A percentile compares a stretch with the other conserved stretches of the same genome.
phyloP scores from a whole-genome alignment of 306 rosid species.

The Inga leiocalycina region DNA sequence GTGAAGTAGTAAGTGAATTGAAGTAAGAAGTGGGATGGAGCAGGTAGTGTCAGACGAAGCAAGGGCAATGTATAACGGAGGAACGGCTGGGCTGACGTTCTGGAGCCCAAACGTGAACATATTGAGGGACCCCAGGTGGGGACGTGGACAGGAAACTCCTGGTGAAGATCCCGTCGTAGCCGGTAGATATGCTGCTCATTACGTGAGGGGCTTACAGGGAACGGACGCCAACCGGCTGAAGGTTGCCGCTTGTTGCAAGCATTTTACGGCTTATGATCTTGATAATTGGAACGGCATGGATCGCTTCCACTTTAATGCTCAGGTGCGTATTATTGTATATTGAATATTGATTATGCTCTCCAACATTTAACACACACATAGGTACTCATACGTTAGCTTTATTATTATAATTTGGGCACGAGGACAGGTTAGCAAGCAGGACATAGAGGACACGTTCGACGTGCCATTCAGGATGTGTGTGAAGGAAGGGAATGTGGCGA shows the following conservation, averaged over 20 bases:
- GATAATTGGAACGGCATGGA: conserved; percentile 90
- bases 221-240: conserved; percentile 57
- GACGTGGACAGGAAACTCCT: conserved; percentile 92
- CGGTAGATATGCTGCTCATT: conserved; percentile 72
- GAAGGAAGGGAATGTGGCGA: conserved; percentile 80
- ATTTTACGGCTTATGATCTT: conserved; percentile 78
- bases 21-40: background rate
- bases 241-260: conserved; percentile 90
- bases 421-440: conserved; percentile 77
- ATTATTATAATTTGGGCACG: background rate
- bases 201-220: conserved; percentile 77
- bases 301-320: conserved; percentile 81
- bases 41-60: conserved; percentile 88
- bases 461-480: conserved; percentile 87
- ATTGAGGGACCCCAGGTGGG: conserved; percentile 87
- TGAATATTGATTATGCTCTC: background rate
- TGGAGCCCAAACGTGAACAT: conserved; percentile 93
- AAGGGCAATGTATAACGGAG: conserved; percentile 89
- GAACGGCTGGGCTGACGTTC: conserved; percentile 69
- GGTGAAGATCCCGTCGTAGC: conserved; percentile 80
- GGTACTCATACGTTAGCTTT: background rate
- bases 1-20: background rate
- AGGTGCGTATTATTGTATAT: conserved; percentile 33
- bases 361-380: background rate
- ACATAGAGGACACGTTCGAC: conserved; percentile 79